Percentiles rank a stretch among this genome's conserved stretches.
Evolutionary conservation across 495 filamentous ascomycete species (phyloP).

Genomic region (Penicillium odoratum): DNA sequence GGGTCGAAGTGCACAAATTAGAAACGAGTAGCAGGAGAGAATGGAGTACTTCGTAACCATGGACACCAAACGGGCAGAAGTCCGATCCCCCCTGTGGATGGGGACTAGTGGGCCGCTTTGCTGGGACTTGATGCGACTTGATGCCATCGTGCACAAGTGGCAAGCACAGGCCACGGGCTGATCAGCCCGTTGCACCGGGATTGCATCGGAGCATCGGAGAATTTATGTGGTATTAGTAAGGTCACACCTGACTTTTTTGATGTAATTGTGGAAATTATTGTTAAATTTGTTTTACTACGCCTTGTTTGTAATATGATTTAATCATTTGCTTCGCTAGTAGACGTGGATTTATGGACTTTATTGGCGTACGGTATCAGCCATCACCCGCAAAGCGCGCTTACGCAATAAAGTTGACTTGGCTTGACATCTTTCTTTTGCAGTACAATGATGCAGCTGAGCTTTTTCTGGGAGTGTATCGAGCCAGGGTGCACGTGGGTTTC

Average conservation of each 20-base stretch:
- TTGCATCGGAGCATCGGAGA: conserved; percentile 24
- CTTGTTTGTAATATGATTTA: not conserved
- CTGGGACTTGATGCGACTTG: conserved; percentile 7
- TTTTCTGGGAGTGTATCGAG: conserved; percentile 3
- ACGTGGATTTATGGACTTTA: not conserved
- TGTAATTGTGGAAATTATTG: conserved; percentile 7
- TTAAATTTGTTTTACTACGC: not conserved
- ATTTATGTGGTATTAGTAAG: conserved; percentile 2
- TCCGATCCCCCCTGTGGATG: conserved; percentile 18
- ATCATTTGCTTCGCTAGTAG: not conserved
- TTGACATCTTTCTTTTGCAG: not conserved
- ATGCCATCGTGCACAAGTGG: conserved; percentile 30
- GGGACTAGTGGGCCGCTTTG: conserved; percentile 2
- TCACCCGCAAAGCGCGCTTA: conserved; percentile 31
- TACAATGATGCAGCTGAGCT: conserved; percentile 8
- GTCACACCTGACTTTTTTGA: conserved; percentile 1
- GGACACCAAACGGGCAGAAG: conserved; percentile 17
- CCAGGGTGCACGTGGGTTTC: not conserved
- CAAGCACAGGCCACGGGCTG: conserved; percentile 22
- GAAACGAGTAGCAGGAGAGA: not conserved
- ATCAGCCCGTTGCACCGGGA: conserved; percentile 15
- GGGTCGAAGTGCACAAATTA: not conserved
- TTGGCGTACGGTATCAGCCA: conserved; percentile 4
- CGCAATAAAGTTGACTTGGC: conserved; percentile 19
- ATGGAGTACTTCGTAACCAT: not conserved